A percentile compares a stretch with the other conserved stretches of the same genome.
Evolutionary conservation across 2,329 filamentous ascomycete species (phyloP).

Genomic region (Mycosphaerelloides madeirae): DNA sequence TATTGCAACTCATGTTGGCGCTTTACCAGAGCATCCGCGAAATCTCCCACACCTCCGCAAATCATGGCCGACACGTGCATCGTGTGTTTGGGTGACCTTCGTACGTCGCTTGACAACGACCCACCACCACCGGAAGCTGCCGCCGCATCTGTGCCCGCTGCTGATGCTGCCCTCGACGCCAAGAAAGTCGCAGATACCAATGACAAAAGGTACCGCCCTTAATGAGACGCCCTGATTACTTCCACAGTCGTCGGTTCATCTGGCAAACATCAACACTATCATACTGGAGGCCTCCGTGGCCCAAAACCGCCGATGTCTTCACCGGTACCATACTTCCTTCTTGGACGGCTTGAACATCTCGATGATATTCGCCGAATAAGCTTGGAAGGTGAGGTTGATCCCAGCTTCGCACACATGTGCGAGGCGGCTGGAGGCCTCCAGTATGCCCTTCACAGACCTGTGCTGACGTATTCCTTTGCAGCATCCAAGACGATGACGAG

Average conservation of each 20-base stretch:
- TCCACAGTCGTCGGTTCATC: no score
- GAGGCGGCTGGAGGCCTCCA: slow-evolving; percentile 30
- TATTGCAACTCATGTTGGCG: slow-evolving; percentile 13
- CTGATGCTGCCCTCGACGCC: slow-evolving; percentile 22
- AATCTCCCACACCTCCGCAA: slow-evolving; percentile 8
- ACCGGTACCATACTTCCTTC: slow-evolving; percentile 31
- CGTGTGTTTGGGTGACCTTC: slow-evolving; percentile 67
- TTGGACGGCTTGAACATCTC: slow-evolving; percentile 37
- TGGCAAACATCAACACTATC: slow-evolving; percentile 2
- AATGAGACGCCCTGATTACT: slow-evolving; percentile 10
- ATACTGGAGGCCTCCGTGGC: slow-evolving; percentile 29
- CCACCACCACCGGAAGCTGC: slow-evolving; percentile 34
- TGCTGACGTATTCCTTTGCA: slow-evolving; percentile 26
- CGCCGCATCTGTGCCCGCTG: slow-evolving; percentile 13
- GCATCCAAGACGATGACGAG: slow-evolving; percentile 42
- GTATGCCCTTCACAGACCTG: slow-evolving; percentile 16
- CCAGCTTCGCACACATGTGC: slow-evolving; percentile 23
- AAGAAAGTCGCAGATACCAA: slow-evolving; percentile 22
- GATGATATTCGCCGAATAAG: slow-evolving; percentile 36
- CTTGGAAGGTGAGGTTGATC: slow-evolving; percentile 37
- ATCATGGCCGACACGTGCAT: slow-evolving; percentile 65
- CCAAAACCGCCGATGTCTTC: slow-evolving; percentile 17
- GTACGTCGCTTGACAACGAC: slow-evolving; percentile 51
- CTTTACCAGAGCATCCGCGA: slow-evolving; percentile 7
- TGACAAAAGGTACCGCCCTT: slow-evolving; percentile 32